Evolutionary conservation across 75 land plant genomes (phyloP).

Genomic region (Picea sitchensis): DNA sequence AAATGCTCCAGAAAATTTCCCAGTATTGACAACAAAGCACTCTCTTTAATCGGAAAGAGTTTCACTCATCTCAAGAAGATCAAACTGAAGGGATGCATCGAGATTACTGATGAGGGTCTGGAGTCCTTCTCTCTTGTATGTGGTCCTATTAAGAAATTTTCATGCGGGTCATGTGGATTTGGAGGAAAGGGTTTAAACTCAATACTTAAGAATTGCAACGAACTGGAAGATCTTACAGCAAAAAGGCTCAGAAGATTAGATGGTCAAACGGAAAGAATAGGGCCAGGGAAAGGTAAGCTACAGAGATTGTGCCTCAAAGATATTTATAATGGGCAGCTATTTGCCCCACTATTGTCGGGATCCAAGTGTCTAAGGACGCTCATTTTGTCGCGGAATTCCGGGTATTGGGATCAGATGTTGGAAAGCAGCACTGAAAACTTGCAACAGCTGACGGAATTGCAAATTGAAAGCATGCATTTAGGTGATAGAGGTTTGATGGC

Average conservation of each 20-base stretch:
- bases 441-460: conserved; percentile 37
- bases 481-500: conserved; percentile 43
- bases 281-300: conserved; percentile 28
- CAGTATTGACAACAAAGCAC: conserved; percentile 41
- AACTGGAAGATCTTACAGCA: conserved; percentile 37
- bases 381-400: conserved; percentile 34
- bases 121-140: conserved; percentile 30
- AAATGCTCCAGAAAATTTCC: conserved; percentile 37
- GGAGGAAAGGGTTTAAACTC: conserved; percentile 25
- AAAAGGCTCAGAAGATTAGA: conserved; percentile 40
- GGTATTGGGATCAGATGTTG: conserved; percentile 44
- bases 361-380: conserved; percentile 42
- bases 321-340: conserved; percentile 31
- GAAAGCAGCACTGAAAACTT: conserved; percentile 25
- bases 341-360: conserved; percentile 42
- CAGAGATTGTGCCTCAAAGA: conserved; percentile 50
- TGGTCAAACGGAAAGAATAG: conserved; percentile 24
- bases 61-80: conserved; percentile 34
- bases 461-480: conserved; percentile 33
- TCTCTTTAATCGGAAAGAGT: conserved; percentile 25
- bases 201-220: conserved; percentile 20
- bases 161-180: conserved; percentile 40
- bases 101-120: conserved; percentile 46
- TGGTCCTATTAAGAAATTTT: conserved; percentile 37
- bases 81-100: conserved; percentile 55